Conservation (phyloP, 495 filamentous ascomycete genomes). For the Tuber microsphaerosporum region DNA sequence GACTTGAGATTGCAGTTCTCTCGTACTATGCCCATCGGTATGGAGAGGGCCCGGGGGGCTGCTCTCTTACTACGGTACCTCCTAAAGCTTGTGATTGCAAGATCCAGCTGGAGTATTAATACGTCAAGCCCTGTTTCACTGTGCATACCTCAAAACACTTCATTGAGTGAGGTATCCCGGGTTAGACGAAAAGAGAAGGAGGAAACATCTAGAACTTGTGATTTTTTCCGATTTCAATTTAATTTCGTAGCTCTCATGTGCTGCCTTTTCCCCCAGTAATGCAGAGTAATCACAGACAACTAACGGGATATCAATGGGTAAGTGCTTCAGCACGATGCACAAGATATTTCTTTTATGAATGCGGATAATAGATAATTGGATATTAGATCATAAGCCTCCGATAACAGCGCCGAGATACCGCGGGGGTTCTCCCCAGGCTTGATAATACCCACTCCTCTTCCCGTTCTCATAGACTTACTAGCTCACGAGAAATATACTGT, state of each 20-base stretch:
- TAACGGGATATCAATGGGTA: background rate
- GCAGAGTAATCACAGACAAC: background rate
- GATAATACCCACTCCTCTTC: background rate
- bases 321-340: background rate
- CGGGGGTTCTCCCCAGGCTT: background rate
- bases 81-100: background rate
- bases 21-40: background rate
- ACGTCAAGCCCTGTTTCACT: background rate
- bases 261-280: background rate
- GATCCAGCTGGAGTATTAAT: background rate
- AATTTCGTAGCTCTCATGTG: background rate
- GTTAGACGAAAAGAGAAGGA: background rate
- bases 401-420: background rate
- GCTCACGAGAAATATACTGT: background rate
- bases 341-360: background rate
- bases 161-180: background rate
- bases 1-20: background rate
- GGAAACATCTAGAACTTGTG: background rate
- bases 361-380: background rate
- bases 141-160: background rate
- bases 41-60: background rate
- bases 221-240: background rate
- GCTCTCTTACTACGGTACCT: background rate
- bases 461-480: background rate
- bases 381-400: background rate